Percentiles rank a stretch among this genome's conserved stretches.
Conservation (phyloP, 2,329 filamentous ascomycete species). For the Eutypa lata region DNA sequence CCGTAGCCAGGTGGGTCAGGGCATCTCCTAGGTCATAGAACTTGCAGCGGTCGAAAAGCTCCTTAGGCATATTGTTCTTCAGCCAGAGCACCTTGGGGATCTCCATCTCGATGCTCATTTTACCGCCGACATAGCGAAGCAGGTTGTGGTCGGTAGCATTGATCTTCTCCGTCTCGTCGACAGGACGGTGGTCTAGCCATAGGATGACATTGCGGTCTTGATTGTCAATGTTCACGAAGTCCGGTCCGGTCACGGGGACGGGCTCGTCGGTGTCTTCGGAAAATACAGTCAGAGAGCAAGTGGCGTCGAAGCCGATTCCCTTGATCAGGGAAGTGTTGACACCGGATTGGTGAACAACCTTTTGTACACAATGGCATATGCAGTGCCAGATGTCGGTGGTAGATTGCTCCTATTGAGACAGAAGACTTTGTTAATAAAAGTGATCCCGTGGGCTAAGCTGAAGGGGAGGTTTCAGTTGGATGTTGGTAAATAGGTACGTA, state of each 20-base stretch:
- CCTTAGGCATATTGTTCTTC: slow-evolving; percentile 95
- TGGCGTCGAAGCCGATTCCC: slow-evolving; percentile 95
- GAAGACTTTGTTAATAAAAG: background rate
- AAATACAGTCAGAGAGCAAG: slow-evolving; percentile 95
- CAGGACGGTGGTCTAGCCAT: slow-evolving; percentile 93
- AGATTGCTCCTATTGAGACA: slow-evolving; percentile 74
- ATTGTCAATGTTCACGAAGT: slow-evolving; percentile 75
- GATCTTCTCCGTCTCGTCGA: slow-evolving; percentile 88
- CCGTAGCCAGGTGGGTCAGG: slow-evolving; percentile 89
- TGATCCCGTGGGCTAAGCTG: background rate
- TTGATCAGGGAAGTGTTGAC: slow-evolving; percentile 73
- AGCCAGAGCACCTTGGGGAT: slow-evolving; percentile 98
- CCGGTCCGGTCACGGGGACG: slow-evolving; percentile 81
- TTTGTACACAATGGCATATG: slow-evolving; percentile 84
- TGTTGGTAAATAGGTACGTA: slow-evolving; percentile 33
- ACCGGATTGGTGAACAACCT: slow-evolving; percentile 76
- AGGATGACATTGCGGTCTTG: slow-evolving; percentile 95
- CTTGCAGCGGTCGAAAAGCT: slow-evolving; percentile 88
- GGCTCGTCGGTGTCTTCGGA: slow-evolving; percentile 85
- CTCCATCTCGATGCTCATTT: slow-evolving; percentile 99
- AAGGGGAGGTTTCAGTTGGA: background rate
- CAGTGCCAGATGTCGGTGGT: slow-evolving; percentile 95
- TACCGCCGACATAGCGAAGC: slow-evolving; percentile 91
- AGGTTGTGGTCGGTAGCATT: slow-evolving; percentile 91
- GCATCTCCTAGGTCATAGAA: slow-evolving; percentile 96